Conservation (phyloP, 768 basidiomycete species). For the Suillus discolor region DNA sequence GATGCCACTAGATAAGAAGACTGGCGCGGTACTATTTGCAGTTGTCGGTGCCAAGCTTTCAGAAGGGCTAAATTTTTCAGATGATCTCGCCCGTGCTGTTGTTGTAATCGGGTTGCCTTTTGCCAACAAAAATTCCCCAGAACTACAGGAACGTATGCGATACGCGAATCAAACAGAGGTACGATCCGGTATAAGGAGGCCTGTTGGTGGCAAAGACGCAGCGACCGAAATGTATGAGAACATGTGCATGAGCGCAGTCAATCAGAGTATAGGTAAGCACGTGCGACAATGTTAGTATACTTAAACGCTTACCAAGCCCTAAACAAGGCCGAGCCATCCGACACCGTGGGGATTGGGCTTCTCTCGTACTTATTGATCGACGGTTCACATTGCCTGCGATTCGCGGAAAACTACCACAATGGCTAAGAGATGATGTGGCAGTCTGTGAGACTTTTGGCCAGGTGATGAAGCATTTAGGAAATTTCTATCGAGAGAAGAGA, state of each 20-base stretch:
- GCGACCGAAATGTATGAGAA: constrained; percentile 87
- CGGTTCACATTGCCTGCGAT: constrained; percentile 76
- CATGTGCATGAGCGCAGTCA: constrained; percentile 92
- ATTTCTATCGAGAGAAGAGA: constrained; percentile 68
- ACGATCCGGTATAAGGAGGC: constrained; percentile 38
- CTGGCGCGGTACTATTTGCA: constrained; percentile 85
- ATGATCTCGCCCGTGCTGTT: constrained; percentile 83
- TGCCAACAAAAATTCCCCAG: constrained; percentile 87
- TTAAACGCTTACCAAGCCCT: constrained; percentile 7
- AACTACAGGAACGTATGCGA: constrained; percentile 88
- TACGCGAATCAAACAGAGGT: constrained; percentile 73
- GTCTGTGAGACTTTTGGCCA: constrained; percentile 71
- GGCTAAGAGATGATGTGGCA: constrained; percentile 73
- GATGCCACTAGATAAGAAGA: constrained; percentile 31
- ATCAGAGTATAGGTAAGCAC: constrained; percentile 89
- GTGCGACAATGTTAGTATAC: neutral
- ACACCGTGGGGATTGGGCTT: constrained; percentile 90
- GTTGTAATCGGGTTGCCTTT: constrained; percentile 91
- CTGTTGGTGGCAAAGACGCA: constrained; percentile 57
- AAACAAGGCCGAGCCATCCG: constrained; percentile 85
- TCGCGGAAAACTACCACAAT: constrained; percentile 80
- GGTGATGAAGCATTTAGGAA: constrained; percentile 64
- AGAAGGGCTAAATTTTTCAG: constrained; percentile 82
- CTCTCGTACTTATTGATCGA: constrained; percentile 82
- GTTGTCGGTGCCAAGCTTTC: constrained; percentile 98